These are phyloP conservation scores for Schizothecium vesticola DNA, from an alignment of 495 filamentous ascomycete genomes.

Conservation along the genomic window DNA sequence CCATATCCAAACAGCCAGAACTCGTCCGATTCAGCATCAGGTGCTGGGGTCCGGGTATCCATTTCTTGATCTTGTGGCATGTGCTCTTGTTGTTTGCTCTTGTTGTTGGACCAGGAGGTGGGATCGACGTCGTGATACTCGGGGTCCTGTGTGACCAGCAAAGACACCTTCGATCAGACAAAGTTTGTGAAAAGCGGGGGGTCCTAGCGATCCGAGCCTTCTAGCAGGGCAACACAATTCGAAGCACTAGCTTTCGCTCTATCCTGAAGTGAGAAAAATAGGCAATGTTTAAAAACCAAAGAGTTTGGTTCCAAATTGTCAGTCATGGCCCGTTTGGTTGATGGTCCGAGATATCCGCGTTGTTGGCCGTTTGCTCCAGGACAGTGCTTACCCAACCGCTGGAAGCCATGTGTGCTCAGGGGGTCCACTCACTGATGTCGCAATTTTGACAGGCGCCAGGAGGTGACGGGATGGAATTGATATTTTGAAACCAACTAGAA, in stretches of 20 bases:
- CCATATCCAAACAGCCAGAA: conserved; percentile 93
- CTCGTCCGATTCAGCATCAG: conserved; percentile 38
- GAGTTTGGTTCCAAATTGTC: not conserved
- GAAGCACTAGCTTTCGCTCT: not conserved
- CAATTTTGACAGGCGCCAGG: not conserved
- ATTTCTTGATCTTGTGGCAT: conserved; percentile 3
- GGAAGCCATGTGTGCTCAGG: not conserved
- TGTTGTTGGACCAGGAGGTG: not conserved
- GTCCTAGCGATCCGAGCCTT: not conserved
- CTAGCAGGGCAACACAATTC: not conserved
- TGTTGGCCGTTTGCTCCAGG: not conserved
- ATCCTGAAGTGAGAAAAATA: not conserved
- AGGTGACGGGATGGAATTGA: not conserved
- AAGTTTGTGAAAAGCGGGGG: not conserved
- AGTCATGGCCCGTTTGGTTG: not conserved
- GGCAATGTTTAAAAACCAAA: not conserved
- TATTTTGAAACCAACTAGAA: not conserved
- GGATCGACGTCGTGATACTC: conserved; percentile 15
- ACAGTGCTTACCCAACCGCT: not conserved
- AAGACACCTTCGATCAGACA: not conserved
- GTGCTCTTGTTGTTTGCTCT: not conserved
- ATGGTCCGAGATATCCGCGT: not conserved
- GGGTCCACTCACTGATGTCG: not conserved
- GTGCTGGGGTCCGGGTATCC: conserved; percentile 14
- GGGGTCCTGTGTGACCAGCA: not conserved